Conservation (phyloP, 75 land plant genomes). For the Isoetes taiwanensis region DNA sequence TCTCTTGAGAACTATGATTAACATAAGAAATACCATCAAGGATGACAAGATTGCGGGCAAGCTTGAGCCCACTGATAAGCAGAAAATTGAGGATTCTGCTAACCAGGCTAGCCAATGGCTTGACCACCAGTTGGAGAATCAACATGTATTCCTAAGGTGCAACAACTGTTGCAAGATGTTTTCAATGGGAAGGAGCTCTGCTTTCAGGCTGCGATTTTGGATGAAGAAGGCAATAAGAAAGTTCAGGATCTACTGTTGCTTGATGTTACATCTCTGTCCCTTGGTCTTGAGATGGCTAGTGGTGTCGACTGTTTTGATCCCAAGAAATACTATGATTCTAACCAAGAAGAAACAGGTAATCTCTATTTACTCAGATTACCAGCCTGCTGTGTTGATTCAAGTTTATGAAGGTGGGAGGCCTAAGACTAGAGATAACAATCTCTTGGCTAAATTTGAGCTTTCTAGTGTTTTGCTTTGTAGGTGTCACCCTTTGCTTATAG, state of each 20-base stretch:
- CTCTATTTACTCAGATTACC: background rate
- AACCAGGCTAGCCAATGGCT: constrained; percentile 19
- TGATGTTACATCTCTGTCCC: background rate
- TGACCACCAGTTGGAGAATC: constrained; percentile 9
- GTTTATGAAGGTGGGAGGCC: background rate
- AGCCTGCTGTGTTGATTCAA: background rate
- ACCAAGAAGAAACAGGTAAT: background rate
- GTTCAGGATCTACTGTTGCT: background rate
- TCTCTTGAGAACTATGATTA: constrained; percentile 18
- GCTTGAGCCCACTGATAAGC: constrained; percentile 7
- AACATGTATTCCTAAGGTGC: background rate
- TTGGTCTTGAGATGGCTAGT: background rate
- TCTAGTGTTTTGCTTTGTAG: too few relatives aligned
- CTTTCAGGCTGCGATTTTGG: background rate
- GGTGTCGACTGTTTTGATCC: background rate
- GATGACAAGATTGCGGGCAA: constrained; percentile 16
- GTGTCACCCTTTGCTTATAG: too few relatives aligned
- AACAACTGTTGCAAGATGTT: background rate
- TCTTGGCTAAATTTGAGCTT: too few relatives aligned
- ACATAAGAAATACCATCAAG: constrained; percentile 25
- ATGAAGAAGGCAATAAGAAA: background rate
- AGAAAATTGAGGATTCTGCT: constrained; percentile 24
- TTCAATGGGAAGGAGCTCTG: constrained; percentile 1
- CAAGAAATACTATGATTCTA: background rate
- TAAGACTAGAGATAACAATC: too few relatives aligned